phyloP scores from a whole-genome alignment of 1,284 basidiomycete genomes.

The Meira miltonrushii region DNA sequence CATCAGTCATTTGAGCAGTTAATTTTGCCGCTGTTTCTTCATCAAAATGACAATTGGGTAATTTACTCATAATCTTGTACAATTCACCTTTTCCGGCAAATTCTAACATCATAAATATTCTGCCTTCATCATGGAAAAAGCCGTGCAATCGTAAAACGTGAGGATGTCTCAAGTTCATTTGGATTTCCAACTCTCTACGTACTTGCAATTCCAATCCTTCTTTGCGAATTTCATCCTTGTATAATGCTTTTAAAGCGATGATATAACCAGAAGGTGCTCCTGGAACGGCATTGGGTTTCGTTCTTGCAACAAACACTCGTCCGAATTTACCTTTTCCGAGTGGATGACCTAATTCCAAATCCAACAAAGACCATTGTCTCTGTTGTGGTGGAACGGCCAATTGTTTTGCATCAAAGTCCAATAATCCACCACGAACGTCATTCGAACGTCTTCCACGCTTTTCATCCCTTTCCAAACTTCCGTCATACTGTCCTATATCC shows the following conservation, averaged over 20 bases:
- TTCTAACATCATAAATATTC: conserved; percentile 96
- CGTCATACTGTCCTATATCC: conserved; percentile 51
- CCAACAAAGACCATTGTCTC: conserved; percentile 65
- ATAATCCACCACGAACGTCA: conserved; percentile 1
- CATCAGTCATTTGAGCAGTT: conserved; percentile 92
- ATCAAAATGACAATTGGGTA: conserved; percentile 65
- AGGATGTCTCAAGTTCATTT: conserved; percentile 92
- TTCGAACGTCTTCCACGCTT: conserved; percentile 35
- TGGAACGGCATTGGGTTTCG: conserved; percentile 61
- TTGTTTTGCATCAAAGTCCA: conserved; percentile 13
- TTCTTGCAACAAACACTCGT: conserved; percentile 96
- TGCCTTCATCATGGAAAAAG: conserved; percentile 94
- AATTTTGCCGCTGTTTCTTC: conserved; percentile 72
- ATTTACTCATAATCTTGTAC: conserved; percentile 87
- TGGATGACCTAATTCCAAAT: conserved; percentile 90
- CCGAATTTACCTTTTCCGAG: conserved; percentile 98
- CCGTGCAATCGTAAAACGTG: conserved; percentile 89
- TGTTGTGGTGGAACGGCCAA: conserved; percentile 6
- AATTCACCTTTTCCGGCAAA: conserved; percentile 93
- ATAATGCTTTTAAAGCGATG: conserved; percentile 91
- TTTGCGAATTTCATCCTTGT: conserved; percentile 90
- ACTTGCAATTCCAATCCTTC: conserved; percentile 73
- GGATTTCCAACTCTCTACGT: conserved; percentile 95
- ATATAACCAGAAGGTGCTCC: conserved; percentile 64
- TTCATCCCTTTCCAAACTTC: conserved; percentile 52